Conservation (phyloP, 1,284 basidiomycete genomes). For the Rugosomyces carneus region DNA sequence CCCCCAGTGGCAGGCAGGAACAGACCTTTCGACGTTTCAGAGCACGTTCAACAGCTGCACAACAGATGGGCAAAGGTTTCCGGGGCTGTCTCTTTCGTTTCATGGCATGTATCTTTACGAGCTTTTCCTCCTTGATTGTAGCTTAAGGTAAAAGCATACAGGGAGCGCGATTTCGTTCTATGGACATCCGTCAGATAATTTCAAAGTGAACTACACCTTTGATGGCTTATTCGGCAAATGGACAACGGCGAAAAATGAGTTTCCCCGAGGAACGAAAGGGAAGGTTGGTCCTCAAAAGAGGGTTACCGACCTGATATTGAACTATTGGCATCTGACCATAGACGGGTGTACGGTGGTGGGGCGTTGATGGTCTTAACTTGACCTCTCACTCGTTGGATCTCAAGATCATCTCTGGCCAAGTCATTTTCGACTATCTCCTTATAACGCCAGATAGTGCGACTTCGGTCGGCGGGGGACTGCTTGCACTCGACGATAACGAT, state of each 20-base stretch:
- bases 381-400: background rate
- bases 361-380: background rate
- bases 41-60: background rate
- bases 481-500: slow-evolving; percentile 4
- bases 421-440: slow-evolving; percentile 6
- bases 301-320: no score
- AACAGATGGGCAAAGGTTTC: no score
- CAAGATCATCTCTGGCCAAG: background rate
- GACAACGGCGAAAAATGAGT: background rate
- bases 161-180: slow-evolving; percentile 2
- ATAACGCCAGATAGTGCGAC: slow-evolving; percentile 3
- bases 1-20: background rate
- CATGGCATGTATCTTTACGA: no score
- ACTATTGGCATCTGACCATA: background rate
- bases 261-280: background rate
- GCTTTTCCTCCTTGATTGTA: background rate
- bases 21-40: background rate
- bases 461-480: background rate
- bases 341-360: slow-evolving; percentile 3
- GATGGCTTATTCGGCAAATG: background rate
- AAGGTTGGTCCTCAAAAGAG: slow-evolving; percentile 1
- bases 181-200: slow-evolving; percentile 1
- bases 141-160: no score
- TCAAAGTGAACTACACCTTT: slow-evolving; percentile 2
- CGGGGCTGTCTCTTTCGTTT: no score